Conservation (phyloP, 345 rosid species). For the Eucalyptus erythrocorys region DNA sequence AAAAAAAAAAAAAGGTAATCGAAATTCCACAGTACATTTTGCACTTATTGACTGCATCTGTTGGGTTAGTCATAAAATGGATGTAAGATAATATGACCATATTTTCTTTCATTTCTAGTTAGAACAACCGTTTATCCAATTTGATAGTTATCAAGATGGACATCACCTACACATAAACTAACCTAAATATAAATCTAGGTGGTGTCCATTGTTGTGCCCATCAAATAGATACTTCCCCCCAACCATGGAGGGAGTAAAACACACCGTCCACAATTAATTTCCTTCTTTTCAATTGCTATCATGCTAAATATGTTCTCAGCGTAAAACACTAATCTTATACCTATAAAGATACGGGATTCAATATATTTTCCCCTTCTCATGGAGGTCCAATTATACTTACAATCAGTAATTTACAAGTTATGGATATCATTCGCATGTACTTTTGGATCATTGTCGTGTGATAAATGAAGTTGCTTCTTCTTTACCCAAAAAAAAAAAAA, state of each 20-base stretch:
- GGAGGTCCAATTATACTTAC: neutral
- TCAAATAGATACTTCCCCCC: neutral
- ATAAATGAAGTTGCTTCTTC: neutral
- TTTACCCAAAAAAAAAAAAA: too few species aligned
- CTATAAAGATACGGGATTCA: neutral
- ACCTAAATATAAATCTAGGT: neutral
- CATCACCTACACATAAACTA: neutral
- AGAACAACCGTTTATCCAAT: neutral
- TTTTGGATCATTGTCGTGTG: neutral
- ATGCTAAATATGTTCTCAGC: neutral
- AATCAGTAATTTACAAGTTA: too few species aligned
- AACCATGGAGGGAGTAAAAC: neutral
- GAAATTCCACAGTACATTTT: neutral
- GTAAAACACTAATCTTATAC: neutral
- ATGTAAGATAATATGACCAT: neutral
- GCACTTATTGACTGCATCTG: neutral
- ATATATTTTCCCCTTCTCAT: neutral
- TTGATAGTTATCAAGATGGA: neutral
- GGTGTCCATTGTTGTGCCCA: neutral
- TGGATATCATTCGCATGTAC: neutral
- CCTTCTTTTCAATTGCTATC: neutral
- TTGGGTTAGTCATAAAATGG: neutral
- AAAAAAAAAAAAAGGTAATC: neutral
- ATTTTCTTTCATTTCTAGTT: neutral
- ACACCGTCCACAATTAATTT: neutral